Conservation (phyloP, 2,329 filamentous ascomycete genomes). For the Camptophora hylomeconis region DNA sequence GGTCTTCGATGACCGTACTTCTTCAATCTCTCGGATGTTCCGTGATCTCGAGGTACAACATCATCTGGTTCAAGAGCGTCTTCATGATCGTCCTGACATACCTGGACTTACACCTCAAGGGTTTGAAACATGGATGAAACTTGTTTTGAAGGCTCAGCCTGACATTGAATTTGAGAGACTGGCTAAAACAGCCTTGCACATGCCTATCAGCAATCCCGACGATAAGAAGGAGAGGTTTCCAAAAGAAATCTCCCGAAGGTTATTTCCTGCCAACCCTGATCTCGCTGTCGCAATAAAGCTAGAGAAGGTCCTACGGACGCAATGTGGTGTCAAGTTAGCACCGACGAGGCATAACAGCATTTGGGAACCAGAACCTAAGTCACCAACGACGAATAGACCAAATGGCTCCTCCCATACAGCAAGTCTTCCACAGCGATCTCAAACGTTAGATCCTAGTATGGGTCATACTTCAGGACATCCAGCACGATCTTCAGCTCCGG, state of each 20-base stretch:
- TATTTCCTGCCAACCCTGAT: slow-evolving; percentile 53
- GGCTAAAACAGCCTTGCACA: slow-evolving; percentile 51
- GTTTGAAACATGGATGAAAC: slow-evolving; percentile 58
- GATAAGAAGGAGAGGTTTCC: slow-evolving; percentile 61
- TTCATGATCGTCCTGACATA: slow-evolving; percentile 41
- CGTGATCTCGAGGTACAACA: slow-evolving; percentile 43
- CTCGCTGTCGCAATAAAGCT: slow-evolving; percentile 45
- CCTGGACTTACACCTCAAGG: slow-evolving; percentile 55
- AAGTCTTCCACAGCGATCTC: slow-evolving; percentile 14
- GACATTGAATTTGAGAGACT: slow-evolving; percentile 61
- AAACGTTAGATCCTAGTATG: slow-evolving; percentile 5
- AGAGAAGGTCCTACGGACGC: slow-evolving; percentile 44
- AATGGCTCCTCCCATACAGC: slow-evolving; percentile 12
- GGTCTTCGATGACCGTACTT: slow-evolving; percentile 42
- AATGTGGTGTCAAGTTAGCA: slow-evolving; percentile 34
- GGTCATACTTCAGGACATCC: slow-evolving; percentile 2
- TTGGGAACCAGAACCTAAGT: slow-evolving; percentile 24
- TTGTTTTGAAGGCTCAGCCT: slow-evolving; percentile 62
- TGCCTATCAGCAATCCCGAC: slow-evolving; percentile 57
- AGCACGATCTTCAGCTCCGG: slow-evolving; percentile 3
- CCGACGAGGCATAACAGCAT: slow-evolving; percentile 20
- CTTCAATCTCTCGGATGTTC: slow-evolving; percentile 47
- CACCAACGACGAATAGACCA: slow-evolving; percentile 8
- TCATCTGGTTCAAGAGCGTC: slow-evolving; percentile 47
- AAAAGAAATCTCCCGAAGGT: slow-evolving; percentile 59